Evolutionary conservation across 2,329 filamentous ascomycete species (phyloP), one percentile per base, ranked within the genome.

Genomic region (Cladosporium sp.): DNA sequence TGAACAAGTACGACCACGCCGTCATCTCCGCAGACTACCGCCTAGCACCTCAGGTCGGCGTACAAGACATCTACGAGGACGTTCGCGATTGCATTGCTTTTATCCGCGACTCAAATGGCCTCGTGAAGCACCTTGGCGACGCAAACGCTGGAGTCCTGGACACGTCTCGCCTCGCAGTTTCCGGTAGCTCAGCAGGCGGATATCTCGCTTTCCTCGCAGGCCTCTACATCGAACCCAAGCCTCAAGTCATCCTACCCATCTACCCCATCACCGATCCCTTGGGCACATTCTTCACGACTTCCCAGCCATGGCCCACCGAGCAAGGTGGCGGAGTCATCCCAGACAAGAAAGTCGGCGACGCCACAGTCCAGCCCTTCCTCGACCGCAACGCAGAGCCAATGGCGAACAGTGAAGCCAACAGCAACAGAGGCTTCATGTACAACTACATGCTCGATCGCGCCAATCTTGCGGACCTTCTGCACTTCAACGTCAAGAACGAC

Each of bases 251-350:
- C 40, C 37, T 61, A 19, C 61, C 63, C 3, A 64, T 65, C 24
- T 66, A 66, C 36, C 62, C 63, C 19, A 66, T 66, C 38, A 64
- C 63, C 12, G 63, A 66, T 53, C 63, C 63, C 1, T 45, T 65
- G 7, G 63, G 63, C 3, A 54, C 51, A 3, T 65, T 63, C 54
- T 66, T 66, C 51, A 63, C 57, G 2, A 63, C 54, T 29, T 54
- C 58, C 2, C 62, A 65, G 38, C 59, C 61, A 3, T 56, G 51
- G n/a, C 51, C 60, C 0, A 51, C 58, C 40, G 20, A 60, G 57
- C 13, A 42, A 54, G 32, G 15, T 41, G 11, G 22, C 48, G n/a
- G 13, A 15, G 36, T 39, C 17, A 12, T 24, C 45, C 11, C 39
- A 1, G n/a, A 20, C 5, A 43, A 50, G 19, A 9, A 4, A 13